These are phyloP conservation scores for Annona cherimola DNA, from an alignment of 164 flowering plant genomes.

Conservation along the genomic window DNA sequence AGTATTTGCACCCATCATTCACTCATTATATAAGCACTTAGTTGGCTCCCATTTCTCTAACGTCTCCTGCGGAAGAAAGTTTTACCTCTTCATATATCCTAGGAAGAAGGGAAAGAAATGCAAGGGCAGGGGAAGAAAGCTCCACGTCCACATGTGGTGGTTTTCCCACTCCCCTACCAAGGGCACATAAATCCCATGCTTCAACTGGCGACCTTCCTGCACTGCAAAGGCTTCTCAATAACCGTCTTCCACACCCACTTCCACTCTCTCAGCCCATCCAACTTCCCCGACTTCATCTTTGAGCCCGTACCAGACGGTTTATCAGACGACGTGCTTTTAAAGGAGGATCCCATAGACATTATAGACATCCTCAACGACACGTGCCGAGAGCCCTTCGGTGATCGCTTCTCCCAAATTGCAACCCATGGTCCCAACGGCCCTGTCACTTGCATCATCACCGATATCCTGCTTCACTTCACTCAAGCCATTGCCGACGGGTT, in stretches of 20 bases:
- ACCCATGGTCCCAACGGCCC: not conserved
- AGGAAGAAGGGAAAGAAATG: not conserved
- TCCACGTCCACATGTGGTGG: not conserved
- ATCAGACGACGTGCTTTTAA: not conserved
- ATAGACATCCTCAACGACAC: not conserved
- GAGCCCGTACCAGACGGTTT: constrained; percentile 17
- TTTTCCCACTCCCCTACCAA: constrained; percentile 40
- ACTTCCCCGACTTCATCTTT: constrained; percentile 37
- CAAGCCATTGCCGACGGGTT: constrained; percentile 22
- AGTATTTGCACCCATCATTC: no score
- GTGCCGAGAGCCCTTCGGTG: constrained; percentile 14
- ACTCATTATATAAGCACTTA: no score
- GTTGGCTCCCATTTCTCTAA: no score
- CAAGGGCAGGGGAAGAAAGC: not conserved
- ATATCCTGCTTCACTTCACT: constrained; percentile 22
- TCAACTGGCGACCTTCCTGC: constrained; percentile 37
- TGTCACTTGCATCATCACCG: constrained; percentile 24
- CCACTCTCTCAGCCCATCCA: constrained; percentile 35
- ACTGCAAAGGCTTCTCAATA: constrained; percentile 44
- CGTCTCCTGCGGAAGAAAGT: no score
- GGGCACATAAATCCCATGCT: constrained; percentile 53
- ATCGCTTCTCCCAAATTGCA: constrained; percentile 17
- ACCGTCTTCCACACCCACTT: constrained; percentile 35
- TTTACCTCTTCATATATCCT: not conserved
- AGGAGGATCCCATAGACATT: not conserved